Evolutionary conservation across 345 rosid genomes (phyloP).

Genomic region (Dipteronia dyeriana): DNA sequence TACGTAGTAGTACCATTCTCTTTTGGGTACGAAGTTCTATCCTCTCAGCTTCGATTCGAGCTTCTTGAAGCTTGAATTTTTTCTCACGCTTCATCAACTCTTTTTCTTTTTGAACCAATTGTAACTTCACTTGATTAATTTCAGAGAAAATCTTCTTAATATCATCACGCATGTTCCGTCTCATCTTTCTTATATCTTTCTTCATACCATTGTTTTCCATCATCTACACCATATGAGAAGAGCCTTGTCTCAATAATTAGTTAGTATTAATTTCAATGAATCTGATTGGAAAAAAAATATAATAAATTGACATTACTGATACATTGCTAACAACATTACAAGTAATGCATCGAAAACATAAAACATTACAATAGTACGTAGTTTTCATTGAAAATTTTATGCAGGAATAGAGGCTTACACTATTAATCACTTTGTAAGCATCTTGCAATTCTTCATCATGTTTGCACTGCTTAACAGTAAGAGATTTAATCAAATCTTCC

Average conservation of each 20-base stretch:
- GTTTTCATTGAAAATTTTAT: too few species aligned
- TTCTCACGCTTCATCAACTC: not conserved
- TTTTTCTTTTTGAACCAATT: not conserved
- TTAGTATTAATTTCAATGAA: too few species aligned
- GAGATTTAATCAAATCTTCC: not conserved
- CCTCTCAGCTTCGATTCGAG: not conserved
- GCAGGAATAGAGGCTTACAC: too few species aligned
- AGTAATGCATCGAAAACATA: too few species aligned
- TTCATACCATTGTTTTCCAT: not conserved
- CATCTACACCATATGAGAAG: too few species aligned
- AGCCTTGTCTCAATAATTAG: too few species aligned
- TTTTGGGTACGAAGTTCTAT: not conserved
- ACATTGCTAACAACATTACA: too few species aligned
- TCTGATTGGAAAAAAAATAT: too few species aligned
- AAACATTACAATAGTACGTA: too few species aligned
- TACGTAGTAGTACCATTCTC: not conserved
- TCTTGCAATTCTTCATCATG: not conserved
- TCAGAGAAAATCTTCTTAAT: not conserved
- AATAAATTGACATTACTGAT: too few species aligned
- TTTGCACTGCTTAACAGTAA: not conserved
- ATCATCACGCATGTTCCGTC: not conserved
- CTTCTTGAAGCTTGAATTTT: not conserved
- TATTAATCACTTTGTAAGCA: not conserved
- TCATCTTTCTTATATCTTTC: not conserved
- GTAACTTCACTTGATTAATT: not conserved